Base-by-base conservation (phyloP, 225 moss, liverwort and hornwort species). In the Ulota crispa region DNA sequence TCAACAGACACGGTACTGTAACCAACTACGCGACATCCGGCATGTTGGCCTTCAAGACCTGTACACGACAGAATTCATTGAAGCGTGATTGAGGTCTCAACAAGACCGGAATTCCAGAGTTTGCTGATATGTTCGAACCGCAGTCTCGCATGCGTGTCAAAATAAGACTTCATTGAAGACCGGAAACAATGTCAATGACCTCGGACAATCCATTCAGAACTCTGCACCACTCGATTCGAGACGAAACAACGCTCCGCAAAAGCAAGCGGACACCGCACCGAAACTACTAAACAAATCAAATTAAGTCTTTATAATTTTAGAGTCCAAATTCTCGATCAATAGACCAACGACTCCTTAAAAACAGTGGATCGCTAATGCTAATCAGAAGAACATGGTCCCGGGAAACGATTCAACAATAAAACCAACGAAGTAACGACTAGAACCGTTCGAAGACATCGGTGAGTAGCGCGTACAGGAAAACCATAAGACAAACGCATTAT, bases 321-420 rank as follows among this genome's bases (percentile, higher is more conserved):
- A 36, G 63, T 57, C 54, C 18, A 32, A 64, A 52, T 32, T 34
- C 10, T 50, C 6, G 20, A n/a, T 41, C 21, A 47, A 8, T 30
- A 39, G 5, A 41, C 50, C 47, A 45, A 41, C 16, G 28, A 67
- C 53, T 1, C 5, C 36, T 12, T 57, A 39, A 23, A 74, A 26
- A 10, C 9, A 27, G 27, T 18, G 27, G 10, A 23, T 54, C 23
- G 70, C 31, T 69, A 75, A 19, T 24, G 65, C 34, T 43, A 55
- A 36, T 73, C 77, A 66, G 30, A 32, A 60, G 56, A 74, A 78
- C 15, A 66, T 72, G 53, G 34, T 70, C 32, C 60, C 42, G 56
- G 37, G 66, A 52, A 67, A 70, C 18, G 30, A 54, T 65, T 50
- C 47, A 45, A 20, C 39, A 26, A 56, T 61, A 23, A 8, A 43